These are phyloP conservation scores for Phytophthora ohioensis DNA, from an alignment of 352 stramenopile species.

Conservation along the genomic window DNA sequence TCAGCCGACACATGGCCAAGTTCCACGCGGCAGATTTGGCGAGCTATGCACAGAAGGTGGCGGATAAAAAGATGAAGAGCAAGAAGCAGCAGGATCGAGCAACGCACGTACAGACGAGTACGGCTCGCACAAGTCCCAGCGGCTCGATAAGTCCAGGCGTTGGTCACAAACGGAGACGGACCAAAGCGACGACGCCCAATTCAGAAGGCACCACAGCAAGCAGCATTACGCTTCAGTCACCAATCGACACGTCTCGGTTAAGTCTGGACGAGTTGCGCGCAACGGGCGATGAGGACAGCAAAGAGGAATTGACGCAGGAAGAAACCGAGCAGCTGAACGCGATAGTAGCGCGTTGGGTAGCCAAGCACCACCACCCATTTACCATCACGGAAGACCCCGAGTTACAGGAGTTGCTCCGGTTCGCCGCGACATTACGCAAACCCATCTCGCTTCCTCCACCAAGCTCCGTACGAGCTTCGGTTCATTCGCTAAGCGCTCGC, in stretches of 20 bases:
- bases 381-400: conserved; percentile 55
- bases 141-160: neutral
- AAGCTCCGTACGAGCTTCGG: conserved; percentile 51
- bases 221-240: conserved; percentile 1
- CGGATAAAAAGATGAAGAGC: conserved; percentile 43
- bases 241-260: conserved; percentile 12
- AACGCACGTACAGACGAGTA: conserved; percentile 7
- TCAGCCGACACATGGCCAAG: conserved; percentile 66
- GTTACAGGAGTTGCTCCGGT: conserved; percentile 54
- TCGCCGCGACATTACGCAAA: conserved; percentile 49
- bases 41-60: conserved; percentile 51
- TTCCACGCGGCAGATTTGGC: conserved; percentile 52
- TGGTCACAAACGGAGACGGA: conserved; percentile 39
- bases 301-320: conserved; percentile 39
- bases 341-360: conserved; percentile 56
- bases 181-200: neutral
- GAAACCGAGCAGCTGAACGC: conserved; percentile 56
- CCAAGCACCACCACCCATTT: conserved; percentile 58
- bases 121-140: neutral
- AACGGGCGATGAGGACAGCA: conserved; percentile 3
- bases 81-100: conserved; percentile 28
- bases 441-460: conserved; percentile 43
- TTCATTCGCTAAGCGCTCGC: conserved; percentile 53
- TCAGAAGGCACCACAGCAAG: neutral
- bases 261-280: conserved; percentile 14